Percentiles rank a stretch among this genome's conserved stretches.
Evolutionary conservation across 108 stramenopile genomes (phyloP).

Genomic region (Stephanodiscus minutulus): DNA sequence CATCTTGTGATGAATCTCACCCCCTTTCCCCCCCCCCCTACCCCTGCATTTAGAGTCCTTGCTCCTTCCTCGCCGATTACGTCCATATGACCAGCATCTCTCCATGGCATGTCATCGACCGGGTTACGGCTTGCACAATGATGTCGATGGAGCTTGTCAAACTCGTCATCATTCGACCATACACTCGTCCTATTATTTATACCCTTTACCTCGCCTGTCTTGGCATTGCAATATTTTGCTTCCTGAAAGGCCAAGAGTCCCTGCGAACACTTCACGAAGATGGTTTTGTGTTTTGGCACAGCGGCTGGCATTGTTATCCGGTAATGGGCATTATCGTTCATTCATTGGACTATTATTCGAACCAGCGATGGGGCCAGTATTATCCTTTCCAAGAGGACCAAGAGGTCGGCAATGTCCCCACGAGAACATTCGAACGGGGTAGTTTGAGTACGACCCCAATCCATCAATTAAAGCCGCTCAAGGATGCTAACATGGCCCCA

Average conservation of each 20-base stretch:
- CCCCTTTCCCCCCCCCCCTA: no score
- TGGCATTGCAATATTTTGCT: constrained; percentile 29
- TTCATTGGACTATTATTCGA: constrained; percentile 19
- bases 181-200: constrained; percentile 45
- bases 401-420: neutral
- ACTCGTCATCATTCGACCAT: constrained; percentile 33
- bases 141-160: constrained; percentile 43
- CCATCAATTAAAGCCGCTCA: neutral
- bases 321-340: constrained; percentile 20
- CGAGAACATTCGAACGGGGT: neutral
- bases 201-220: constrained; percentile 14
- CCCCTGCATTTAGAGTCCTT: constrained; percentile 27
- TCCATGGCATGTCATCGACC: constrained; percentile 43
- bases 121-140: constrained; percentile 32
- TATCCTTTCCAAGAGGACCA: neutral
- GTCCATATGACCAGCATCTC: constrained; percentile 45
- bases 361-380: neutral
- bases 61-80: constrained; percentile 52
- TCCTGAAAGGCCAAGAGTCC: constrained; percentile 41
- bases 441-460: no score
- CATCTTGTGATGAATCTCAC: no score
- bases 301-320: constrained; percentile 51
- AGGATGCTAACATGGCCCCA: neutral
- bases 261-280: constrained; percentile 29
- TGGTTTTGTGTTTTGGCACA: constrained; percentile 53